Conservation (phyloP, 208 protist genomes). For the Sergeia podlipaevii region DNA sequence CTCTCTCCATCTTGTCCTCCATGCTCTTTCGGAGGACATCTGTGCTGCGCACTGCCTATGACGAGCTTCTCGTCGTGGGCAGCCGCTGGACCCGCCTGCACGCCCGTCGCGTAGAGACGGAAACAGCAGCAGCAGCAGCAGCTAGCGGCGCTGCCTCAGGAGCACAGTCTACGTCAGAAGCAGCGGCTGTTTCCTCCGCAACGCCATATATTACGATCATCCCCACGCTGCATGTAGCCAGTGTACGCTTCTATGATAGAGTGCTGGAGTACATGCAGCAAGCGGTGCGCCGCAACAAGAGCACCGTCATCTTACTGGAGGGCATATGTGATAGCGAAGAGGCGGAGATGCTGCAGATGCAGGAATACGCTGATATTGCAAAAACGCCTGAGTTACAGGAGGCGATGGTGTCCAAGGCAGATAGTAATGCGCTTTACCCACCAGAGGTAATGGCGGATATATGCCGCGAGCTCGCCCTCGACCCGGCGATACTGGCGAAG, state of each 20-base stretch:
- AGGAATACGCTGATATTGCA: slow-evolving; percentile 77
- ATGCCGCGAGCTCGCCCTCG: slow-evolving; percentile 72
- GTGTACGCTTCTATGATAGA: slow-evolving; percentile 78
- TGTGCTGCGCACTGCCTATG: slow-evolving; percentile 43
- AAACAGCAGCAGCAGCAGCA: too few relatives aligned
- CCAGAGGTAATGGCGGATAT: slow-evolving; percentile 65
- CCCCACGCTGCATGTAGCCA: slow-evolving; percentile 82
- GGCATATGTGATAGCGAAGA: slow-evolving; percentile 82
- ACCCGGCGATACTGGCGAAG: slow-evolving; percentile 46
- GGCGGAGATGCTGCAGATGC: slow-evolving; percentile 66
- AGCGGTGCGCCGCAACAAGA: slow-evolving; percentile 47
- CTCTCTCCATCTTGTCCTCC: not conserved
- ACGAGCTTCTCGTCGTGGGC: slow-evolving; percentile 76
- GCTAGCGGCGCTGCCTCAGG: too few relatives aligned
- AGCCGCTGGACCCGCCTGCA: slow-evolving; percentile 78
- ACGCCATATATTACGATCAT: slow-evolving; percentile 80
- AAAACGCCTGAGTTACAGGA: slow-evolving; percentile 30
- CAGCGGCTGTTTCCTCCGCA: too few relatives aligned
- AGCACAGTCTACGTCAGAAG: too few relatives aligned
- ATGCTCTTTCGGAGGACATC: slow-evolving; percentile 30
- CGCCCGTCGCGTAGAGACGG: slow-evolving; percentile 23
- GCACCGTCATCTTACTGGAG: slow-evolving; percentile 82
- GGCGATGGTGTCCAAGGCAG: slow-evolving; percentile 61
- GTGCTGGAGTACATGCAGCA: slow-evolving; percentile 83
- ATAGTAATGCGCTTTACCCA: slow-evolving; percentile 79